A percentile compares a stretch with the other conserved stretches of the same genome.
Conservation (phyloP, 768 basidiomycete species). For the Tubosaeta brunneosetosa region DNA sequence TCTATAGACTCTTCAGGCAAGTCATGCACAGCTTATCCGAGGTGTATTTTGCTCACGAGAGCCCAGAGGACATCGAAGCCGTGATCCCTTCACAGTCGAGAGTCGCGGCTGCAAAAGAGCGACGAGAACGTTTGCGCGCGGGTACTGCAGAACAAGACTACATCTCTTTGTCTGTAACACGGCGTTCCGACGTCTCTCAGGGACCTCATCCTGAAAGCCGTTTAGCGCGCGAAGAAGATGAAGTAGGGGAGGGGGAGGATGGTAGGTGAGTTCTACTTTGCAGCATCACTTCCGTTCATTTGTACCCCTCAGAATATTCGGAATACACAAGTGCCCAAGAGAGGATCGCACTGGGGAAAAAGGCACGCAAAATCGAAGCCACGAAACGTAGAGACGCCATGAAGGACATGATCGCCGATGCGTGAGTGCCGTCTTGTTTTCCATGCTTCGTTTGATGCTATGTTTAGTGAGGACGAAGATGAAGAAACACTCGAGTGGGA, state of each 20-base stretch:
- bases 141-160: slow-evolving; percentile 58
- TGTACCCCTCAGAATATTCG: slow-evolving; percentile 57
- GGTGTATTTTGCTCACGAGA: slow-evolving; percentile 1
- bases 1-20: slow-evolving; percentile 29
- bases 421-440: slow-evolving; percentile 42
- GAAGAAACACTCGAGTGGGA: slow-evolving; percentile 88
- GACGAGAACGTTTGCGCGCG: slow-evolving; percentile 62
- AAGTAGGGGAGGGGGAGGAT: slow-evolving; percentile 83
- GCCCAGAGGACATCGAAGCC: slow-evolving; percentile 36
- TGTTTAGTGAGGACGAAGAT: slow-evolving; percentile 66
- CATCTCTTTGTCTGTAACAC: slow-evolving; percentile 70
- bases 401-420: slow-evolving; percentile 78
- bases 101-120: slow-evolving; percentile 69
- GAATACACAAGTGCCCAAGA: slow-evolving; percentile 88
- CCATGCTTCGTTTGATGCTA: background rate
- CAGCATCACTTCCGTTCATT: slow-evolving; percentile 5
- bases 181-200: slow-evolving; percentile 45
- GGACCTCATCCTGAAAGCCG: slow-evolving; percentile 86
- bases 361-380: slow-evolving; percentile 68
- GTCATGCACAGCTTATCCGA: background rate
- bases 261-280: slow-evolving; percentile 42
- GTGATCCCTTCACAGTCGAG: slow-evolving; percentile 67
- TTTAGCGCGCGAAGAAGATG: slow-evolving; percentile 80
- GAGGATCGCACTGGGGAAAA: slow-evolving; percentile 80
- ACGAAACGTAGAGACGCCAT: slow-evolving; percentile 62